A percentile compares a stretch with the other conserved stretches of the same genome.
Evolutionary conservation across 768 basidiomycete genomes (phyloP).

Genomic region (Phlebiopsis gigantea): DNA sequence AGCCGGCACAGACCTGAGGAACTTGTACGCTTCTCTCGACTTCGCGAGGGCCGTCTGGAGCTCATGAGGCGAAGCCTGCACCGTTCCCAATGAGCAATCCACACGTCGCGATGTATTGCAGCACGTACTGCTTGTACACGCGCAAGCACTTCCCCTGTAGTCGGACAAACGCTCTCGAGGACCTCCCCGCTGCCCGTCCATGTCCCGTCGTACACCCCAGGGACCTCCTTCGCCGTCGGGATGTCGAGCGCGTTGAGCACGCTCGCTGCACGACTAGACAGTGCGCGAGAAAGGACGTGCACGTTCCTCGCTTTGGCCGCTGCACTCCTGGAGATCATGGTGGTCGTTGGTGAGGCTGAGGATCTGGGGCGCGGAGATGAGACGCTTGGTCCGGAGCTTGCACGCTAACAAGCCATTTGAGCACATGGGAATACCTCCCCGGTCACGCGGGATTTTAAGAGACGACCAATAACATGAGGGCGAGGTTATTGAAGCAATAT

Average conservation of each 20-base stretch:
- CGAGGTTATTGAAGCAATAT: too few species aligned
- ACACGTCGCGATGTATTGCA: not conserved
- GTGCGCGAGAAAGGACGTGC: conserved; percentile 29
- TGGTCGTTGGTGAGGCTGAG: not conserved
- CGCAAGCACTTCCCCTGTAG: conserved; percentile 83
- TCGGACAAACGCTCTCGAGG: conserved; percentile 69
- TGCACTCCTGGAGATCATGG: conserved; percentile 1
- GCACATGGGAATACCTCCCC: not conserved
- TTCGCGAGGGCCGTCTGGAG: conserved; percentile 62
- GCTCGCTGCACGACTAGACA: conserved; percentile 68
- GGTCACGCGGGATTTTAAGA: not conserved
- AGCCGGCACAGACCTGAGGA: conserved; percentile 75
- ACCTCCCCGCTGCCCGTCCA: conserved; percentile 78
- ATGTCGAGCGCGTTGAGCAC: conserved; percentile 65
- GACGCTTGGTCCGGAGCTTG: conserved; percentile 6
- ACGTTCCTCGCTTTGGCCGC: not conserved
- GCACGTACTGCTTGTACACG: conserved; percentile 59
- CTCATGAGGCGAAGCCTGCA: conserved; percentile 66
- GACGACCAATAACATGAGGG: too few species aligned
- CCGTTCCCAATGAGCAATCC: not conserved
- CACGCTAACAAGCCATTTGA: not conserved
- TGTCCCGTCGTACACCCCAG: conserved; percentile 77
- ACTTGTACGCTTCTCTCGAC: conserved; percentile 66
- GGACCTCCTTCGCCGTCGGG: conserved; percentile 43
- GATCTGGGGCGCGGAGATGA: conserved; percentile 2